phyloP scores from a whole-genome alignment of 345 rosid genomes.

The thale cress (Arabidopsis thaliana) region TAIR10.1 NC_003071.7:12459001-12459500 shows the following conservation, averaged over 20 bases:
- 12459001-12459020: conserved; percentile 39
- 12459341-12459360: conserved; percentile 43
- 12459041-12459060: conserved; percentile 53
- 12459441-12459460: conserved; percentile 12
- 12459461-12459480: conserved; percentile 10
- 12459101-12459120: not conserved
- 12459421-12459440: conserved; percentile 38
- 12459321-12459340: conserved; percentile 32
- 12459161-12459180: conserved; percentile 59
- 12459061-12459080: not conserved
- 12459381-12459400: conserved; percentile 41
- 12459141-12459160: conserved; percentile 43
- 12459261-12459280: conserved; percentile 18
- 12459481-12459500: conserved; percentile 6
- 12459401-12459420: conserved; percentile 41
- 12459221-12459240: conserved; percentile 25
- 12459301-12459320: conserved; percentile 34
- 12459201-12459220: conserved; percentile 48
- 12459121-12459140: conserved; percentile 40
- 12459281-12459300: conserved; percentile 33
- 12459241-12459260: conserved; percentile 37
- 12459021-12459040: conserved; percentile 49
- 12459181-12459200: conserved; percentile 50
- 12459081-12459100: not conserved
- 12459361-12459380: conserved; percentile 35